phyloP scores from a whole-genome alignment of 2,329 filamentous ascomycete genomes.

The Dryadomyces quercivorus region DNA sequence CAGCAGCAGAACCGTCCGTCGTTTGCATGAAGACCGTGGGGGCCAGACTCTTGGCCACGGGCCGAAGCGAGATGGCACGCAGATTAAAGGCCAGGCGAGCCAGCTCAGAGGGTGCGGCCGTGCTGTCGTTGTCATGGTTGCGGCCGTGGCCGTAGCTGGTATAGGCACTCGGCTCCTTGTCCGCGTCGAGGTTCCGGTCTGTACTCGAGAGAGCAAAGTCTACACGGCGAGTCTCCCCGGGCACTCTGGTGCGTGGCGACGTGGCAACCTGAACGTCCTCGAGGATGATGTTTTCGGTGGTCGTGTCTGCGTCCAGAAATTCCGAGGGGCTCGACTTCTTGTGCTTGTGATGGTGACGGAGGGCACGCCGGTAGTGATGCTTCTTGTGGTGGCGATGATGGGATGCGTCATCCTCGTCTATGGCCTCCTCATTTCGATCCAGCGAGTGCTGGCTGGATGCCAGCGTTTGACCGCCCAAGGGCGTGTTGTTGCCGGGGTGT shows the following conservation, averaged over 20 bases:
- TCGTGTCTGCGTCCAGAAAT: slow-evolving; percentile 15
- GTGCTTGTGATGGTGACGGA: slow-evolving; percentile 15
- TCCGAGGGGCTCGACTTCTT: slow-evolving; percentile 25
- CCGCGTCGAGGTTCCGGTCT: slow-evolving; percentile 9
- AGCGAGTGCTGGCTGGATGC: slow-evolving; percentile 24
- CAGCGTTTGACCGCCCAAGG: slow-evolving; percentile 17
- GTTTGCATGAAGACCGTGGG: slow-evolving; percentile 56
- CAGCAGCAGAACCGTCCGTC: slow-evolving; percentile 15
- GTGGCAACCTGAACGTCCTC: slow-evolving; percentile 11
- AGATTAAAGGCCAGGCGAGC: slow-evolving; percentile 41
- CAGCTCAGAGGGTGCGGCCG: slow-evolving; percentile 13
- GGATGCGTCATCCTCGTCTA: slow-evolving; percentile 33
- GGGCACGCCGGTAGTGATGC: slow-evolving; percentile 24
- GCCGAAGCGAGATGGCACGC: slow-evolving; percentile 48
- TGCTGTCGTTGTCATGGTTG: slow-evolving; percentile 1
- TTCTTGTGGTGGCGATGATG: slow-evolving; percentile 18
- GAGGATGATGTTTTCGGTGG: slow-evolving; percentile 20
- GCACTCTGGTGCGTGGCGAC: neutral
- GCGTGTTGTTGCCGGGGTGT: slow-evolving; percentile 24
- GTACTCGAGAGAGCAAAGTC: slow-evolving; percentile 26
- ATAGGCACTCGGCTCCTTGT: neutral
- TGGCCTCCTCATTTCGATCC: slow-evolving; percentile 29
- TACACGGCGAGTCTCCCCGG: slow-evolving; percentile 24
- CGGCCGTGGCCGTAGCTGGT: too few species aligned
- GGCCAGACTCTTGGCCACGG: slow-evolving; percentile 53